Evolutionary conservation across 305 asterid genomes (phyloP).

Genomic region (Fraxinus sp.): DNA sequence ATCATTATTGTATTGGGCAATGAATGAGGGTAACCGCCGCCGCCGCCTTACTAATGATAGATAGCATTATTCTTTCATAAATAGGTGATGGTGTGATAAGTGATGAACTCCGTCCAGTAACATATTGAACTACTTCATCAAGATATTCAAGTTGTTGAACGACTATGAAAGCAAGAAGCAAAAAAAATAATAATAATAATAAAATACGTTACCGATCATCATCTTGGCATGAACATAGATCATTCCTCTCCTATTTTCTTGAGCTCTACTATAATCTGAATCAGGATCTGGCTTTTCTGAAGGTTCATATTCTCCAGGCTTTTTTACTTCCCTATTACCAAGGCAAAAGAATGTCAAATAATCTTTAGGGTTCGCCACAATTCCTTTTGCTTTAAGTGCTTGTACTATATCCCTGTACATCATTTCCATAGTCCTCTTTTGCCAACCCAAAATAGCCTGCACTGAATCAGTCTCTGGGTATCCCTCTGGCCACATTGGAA

Average conservation of each 20-base stretch:
- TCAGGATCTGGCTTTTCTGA: conserved; percentile 37
- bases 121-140: background rate
- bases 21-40: background rate
- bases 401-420: conserved; percentile 46
- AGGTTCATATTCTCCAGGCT: conserved; percentile 45
- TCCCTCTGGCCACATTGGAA: conserved; percentile 67
- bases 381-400: conserved; percentile 38
- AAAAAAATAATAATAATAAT: background rate
- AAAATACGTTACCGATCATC: conserved; percentile 42
- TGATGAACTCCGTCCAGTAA: background rate
- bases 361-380: conserved; percentile 41
- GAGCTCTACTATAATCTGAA: conserved; percentile 44
- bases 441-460: conserved; percentile 57
- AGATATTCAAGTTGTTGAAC: background rate
- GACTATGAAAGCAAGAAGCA: background rate
- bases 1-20: background rate
- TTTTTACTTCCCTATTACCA: conserved; percentile 50
- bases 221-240: conserved; percentile 57
- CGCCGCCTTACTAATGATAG: background rate
- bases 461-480: conserved; percentile 43
- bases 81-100: background rate
- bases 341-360: conserved; percentile 58
- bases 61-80: background rate
- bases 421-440: conserved; percentile 52
- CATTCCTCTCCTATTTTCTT: conserved; percentile 48